These are phyloP conservation scores for Dioscorea cayenensis DNA, from an alignment of 116 monocot species.

Conservation along the genomic window DNA sequence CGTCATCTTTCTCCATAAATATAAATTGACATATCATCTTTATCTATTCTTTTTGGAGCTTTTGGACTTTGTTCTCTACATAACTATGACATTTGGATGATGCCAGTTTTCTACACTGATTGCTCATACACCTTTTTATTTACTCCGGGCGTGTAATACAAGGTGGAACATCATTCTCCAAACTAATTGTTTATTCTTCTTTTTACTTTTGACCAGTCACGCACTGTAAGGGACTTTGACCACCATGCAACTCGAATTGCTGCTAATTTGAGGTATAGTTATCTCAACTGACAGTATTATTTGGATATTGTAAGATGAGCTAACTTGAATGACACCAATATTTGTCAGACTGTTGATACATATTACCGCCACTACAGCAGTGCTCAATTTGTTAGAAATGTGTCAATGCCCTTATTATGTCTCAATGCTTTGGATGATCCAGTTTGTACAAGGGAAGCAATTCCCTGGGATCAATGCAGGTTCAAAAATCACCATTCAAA, in stretches of 20 bases:
- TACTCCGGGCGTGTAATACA: too few species aligned
- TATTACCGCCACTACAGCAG: constrained; percentile 82
- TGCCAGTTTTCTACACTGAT: too few species aligned
- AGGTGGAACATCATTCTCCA: too few species aligned
- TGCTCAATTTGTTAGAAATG: constrained; percentile 53
- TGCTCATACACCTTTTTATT: too few species aligned
- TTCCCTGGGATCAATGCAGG: constrained; percentile 99
- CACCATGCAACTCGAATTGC: constrained; percentile 74
- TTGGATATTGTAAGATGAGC: not conserved
- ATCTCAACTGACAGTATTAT: not conserved
- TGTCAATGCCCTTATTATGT: constrained; percentile 78
- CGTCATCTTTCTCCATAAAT: too few species aligned
- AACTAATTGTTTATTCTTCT: constrained; percentile 3
- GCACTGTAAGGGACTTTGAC: constrained; percentile 84
- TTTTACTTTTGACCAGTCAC: constrained; percentile 40
- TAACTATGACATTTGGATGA: too few species aligned
- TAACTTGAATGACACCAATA: not conserved
- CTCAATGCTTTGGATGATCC: constrained; percentile 95
- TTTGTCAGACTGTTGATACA: constrained; percentile 84
- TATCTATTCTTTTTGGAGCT: too few species aligned
- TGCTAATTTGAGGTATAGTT: constrained; percentile 72
- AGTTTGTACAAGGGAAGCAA: constrained; percentile 89
- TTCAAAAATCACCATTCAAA: constrained; percentile 1
- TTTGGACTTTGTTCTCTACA: too few species aligned
- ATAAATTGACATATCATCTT: too few species aligned